Base-by-base conservation (phyloP, 305 asterid species). In the Euphrasia arctica region DNA sequence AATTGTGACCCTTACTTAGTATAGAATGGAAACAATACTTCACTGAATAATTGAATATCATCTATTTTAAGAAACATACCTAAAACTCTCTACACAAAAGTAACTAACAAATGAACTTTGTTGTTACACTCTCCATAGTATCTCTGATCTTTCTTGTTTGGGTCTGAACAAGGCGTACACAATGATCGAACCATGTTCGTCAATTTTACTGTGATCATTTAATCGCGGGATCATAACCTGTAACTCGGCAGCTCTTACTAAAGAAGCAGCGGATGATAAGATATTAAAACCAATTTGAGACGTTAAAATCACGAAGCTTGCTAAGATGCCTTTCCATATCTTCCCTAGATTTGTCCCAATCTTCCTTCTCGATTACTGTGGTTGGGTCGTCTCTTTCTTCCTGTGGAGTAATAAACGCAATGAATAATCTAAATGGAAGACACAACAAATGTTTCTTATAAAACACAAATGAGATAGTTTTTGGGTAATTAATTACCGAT, bases 301-400 rank as follows among this genome's bases (percentile, higher is more conserved):
- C 75, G 67, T 72, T 86, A 75, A 89, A 91, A 69, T 91, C 98
- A 25, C 92, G 74, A 27, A 86, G 88, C 80, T 91, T 91, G 3
- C 95, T 80, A 10, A 89, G 90, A 73, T 91, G 96, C 69, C 71
- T 87, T 68, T 89, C 96, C 95, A 91, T 89, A 50, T 87, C 96
- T 62, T 75, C 79, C 69, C 96, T 78, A 5, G 77, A 72, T 72
- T 82, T 80, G 50, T 64, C 56, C 98, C 98, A 85, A 68, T 91
- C 96, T 75, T 91, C 90, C 77, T 80, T 85, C 79, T 89, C 92
- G 65, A 87, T 85, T 58, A 91, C 91, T 0, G 84, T 75, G 11
- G 95, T 83, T 2, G 92, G 88, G 64, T 84, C 85, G n/a, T 85
- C 95, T 79, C 93, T 77, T 60, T 89, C 89, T 2, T 67, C 79